phyloP scores from a whole-genome alignment of 768 basidiomycete species.

The Strobilomyces dryophilus region DNA sequence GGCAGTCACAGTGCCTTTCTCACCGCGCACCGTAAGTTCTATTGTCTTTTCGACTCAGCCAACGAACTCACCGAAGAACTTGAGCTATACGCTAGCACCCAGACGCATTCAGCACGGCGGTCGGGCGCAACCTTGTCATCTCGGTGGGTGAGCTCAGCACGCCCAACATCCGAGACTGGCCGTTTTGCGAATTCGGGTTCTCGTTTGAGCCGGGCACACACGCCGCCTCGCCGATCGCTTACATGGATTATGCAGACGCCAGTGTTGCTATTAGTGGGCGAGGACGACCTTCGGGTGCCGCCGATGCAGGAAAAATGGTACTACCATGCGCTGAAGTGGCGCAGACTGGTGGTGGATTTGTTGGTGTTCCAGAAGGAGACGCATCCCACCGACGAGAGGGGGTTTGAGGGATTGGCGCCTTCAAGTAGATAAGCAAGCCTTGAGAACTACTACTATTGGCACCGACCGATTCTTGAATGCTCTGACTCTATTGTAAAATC shows the following conservation, averaged over 20 bases:
- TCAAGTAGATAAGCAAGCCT: too few relatives aligned
- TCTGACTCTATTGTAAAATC: too few relatives aligned
- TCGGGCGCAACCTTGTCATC: conserved; percentile 67
- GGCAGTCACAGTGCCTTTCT: conserved; percentile 74
- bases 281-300: conserved; percentile 57
- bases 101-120: conserved; percentile 55
- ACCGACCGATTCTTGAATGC: too few relatives aligned
- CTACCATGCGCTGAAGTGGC: conserved; percentile 61
- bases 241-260: conserved; percentile 49
- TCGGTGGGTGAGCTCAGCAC: conserved; percentile 51
- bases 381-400: conserved; percentile 60
- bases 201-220: conserved; percentile 33
- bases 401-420: too few relatives aligned
- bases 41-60: too few relatives aligned
- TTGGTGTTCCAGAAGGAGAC: conserved; percentile 57
- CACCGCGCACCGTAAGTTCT: conserved; percentile 48
- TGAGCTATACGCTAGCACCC: conserved; percentile 63
- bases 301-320: conserved; percentile 58
- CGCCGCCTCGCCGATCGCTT: conserved; percentile 50
- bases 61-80: background rate
- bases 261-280: conserved; percentile 57
- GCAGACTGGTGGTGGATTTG: conserved; percentile 46
- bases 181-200: conserved; percentile 38
- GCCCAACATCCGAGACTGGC: conserved; percentile 72
- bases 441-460: too few relatives aligned